Evolutionary conservation across 225 moss, liverwort and hornwort genomes (phyloP).

Genomic region (Antitrichia curtipendula): DNA sequence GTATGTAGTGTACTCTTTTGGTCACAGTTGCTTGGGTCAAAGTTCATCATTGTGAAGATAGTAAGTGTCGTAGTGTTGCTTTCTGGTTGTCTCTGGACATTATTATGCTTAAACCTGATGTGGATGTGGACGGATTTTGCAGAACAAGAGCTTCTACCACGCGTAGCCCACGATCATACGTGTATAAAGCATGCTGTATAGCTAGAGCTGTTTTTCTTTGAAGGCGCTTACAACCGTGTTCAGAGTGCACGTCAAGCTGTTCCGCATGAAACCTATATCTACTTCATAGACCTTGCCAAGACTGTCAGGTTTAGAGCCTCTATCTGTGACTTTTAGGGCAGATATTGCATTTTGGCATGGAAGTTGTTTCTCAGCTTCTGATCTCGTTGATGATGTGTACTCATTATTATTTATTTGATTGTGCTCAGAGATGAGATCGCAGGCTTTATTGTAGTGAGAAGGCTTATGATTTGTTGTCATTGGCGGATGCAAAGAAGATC

Average conservation of each 20-base stretch:
- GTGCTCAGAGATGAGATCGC: conserved; percentile 61
- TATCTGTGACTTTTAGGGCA: not conserved
- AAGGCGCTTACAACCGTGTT: conserved; percentile 65
- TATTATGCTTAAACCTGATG: not conserved
- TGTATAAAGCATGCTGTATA: conserved; percentile 74
- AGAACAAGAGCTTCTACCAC: conserved; percentile 65
- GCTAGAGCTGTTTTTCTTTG: conserved; percentile 80
- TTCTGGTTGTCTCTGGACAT: not conserved
- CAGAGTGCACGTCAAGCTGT: conserved; percentile 66
- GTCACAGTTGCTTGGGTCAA: not conserved
- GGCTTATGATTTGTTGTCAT: conserved; percentile 48
- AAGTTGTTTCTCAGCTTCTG: not conserved
- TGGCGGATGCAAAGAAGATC: conserved; percentile 54
- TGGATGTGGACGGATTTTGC: not conserved
- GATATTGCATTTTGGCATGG: not conserved
- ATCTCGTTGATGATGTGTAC: not conserved
- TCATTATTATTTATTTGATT: not conserved
- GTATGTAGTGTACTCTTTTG: not conserved
- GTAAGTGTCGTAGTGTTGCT: not conserved
- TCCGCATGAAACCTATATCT: conserved; percentile 19
- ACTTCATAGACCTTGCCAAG: conserved; percentile 48
- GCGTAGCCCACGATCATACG: conserved; percentile 52
- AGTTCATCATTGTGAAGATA: not conserved
- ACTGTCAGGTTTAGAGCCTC: conserved; percentile 32
- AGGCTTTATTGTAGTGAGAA: conserved; percentile 49